phyloP scores from a whole-genome alignment of 495 filamentous ascomycete species.

The Paragyromitra xinjiangensis region DNA sequence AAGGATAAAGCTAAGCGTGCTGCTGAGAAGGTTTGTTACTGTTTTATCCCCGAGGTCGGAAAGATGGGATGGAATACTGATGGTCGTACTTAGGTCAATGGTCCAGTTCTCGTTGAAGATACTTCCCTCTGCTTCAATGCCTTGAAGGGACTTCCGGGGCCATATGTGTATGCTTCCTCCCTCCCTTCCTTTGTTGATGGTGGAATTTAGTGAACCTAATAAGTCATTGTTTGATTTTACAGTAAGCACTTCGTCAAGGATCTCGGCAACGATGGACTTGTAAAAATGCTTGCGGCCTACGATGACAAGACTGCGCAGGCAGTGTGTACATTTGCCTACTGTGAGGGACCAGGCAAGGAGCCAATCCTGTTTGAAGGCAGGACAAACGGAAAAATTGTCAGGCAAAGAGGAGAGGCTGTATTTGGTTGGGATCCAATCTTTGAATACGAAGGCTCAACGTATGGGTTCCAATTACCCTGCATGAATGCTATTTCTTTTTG shows the following conservation, averaged over 20 bases:
- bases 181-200: neutral
- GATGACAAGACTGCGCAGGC: slow-evolving; percentile 89
- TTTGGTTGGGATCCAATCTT: slow-evolving; percentile 99
- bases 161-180: slow-evolving; percentile 79
- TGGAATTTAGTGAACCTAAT: slow-evolving; percentile 60
- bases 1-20: slow-evolving; percentile 85
- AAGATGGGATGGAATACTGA: slow-evolving; percentile 23
- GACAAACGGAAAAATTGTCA: slow-evolving; percentile 77
- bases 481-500: slow-evolving; percentile 7
- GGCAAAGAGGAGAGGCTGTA: slow-evolving; percentile 73
- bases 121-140: slow-evolving; percentile 93
- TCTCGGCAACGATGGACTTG: slow-evolving; percentile 82
- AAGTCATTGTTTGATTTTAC: neutral
- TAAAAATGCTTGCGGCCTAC: slow-evolving; percentile 89
- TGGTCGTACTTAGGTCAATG: slow-evolving; percentile 67
- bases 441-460: slow-evolving; percentile 92
- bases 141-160: slow-evolving; percentile 87
- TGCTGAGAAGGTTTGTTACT: slow-evolving; percentile 67
- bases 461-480: slow-evolving; percentile 53
- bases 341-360: slow-evolving; percentile 81
- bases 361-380: slow-evolving; percentile 90
- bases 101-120: slow-evolving; percentile 94
- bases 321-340: slow-evolving; percentile 96
- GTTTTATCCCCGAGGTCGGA: neutral
- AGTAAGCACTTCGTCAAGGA: slow-evolving; percentile 87